Evolutionary conservation across 2,329 filamentous ascomycete species (phyloP).

Genomic region (Stachybotrys elegans): DNA sequence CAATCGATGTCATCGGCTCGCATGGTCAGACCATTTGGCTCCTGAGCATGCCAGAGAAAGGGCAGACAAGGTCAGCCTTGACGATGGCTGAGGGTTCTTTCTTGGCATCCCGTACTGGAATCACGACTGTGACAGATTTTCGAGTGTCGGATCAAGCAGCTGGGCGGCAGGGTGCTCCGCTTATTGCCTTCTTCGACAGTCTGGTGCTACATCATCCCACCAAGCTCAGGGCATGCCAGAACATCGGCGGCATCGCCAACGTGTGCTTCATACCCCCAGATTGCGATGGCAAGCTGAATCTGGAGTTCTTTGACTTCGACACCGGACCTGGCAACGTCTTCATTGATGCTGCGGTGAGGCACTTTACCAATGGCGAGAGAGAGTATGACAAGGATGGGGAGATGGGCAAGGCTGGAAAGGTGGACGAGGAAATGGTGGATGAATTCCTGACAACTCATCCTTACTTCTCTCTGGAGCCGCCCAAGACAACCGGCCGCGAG

Average conservation of each 20-base stretch:
- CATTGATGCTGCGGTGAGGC: slow-evolving; percentile 18
- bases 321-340: slow-evolving; percentile 41
- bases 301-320: slow-evolving; percentile 31
- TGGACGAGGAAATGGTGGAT: slow-evolving; percentile 37
- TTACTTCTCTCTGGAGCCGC: slow-evolving; percentile 36
- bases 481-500: slow-evolving; percentile 45
- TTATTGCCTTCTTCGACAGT: slow-evolving; percentile 48
- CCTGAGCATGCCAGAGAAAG: slow-evolving; percentile 44
- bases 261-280: slow-evolving; percentile 43
- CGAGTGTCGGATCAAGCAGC: slow-evolving; percentile 43
- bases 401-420: slow-evolving; percentile 24
- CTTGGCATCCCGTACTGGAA: slow-evolving; percentile 48
- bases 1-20: slow-evolving; percentile 50
- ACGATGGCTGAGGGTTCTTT: slow-evolving; percentile 55
- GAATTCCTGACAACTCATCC: slow-evolving; percentile 30
- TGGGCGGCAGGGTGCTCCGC: slow-evolving; percentile 41
- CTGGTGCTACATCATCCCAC: slow-evolving; percentile 45
- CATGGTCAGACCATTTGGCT: slow-evolving; percentile 57
- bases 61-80: slow-evolving; percentile 40
- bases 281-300: neutral
- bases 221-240: slow-evolving; percentile 54
- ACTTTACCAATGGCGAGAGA: slow-evolving; percentile 30
- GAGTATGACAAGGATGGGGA: slow-evolving; percentile 45
- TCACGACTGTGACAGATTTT: slow-evolving; percentile 52
- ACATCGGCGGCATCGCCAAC: slow-evolving; percentile 57